A percentile compares a stretch with the other conserved stretches of the same genome.
Conservation (phyloP, 1,139 yeast species). For the Pichia sp. region DNA sequence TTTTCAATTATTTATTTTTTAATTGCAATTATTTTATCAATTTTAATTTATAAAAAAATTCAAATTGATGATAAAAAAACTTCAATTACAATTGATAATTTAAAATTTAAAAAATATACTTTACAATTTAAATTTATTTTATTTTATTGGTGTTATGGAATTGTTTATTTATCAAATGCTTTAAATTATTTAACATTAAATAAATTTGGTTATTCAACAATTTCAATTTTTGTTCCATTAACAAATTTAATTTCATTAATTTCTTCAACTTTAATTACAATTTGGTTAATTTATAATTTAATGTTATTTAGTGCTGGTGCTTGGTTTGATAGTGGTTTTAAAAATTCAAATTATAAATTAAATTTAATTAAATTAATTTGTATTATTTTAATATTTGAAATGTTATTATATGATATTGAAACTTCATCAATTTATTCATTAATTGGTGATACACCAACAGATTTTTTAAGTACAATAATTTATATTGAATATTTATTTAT, state of each 20-base stretch:
- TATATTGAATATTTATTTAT: conserved; percentile 21
- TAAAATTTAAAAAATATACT: conserved; percentile 17
- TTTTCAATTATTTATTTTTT: conserved; percentile 20
- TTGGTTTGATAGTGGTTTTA: conserved; percentile 18
- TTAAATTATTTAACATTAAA: conserved; percentile 22
- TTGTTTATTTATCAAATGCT: conserved; percentile 19
- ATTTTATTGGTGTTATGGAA: conserved; percentile 19
- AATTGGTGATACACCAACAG: conserved; percentile 20
- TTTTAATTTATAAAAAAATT: conserved; percentile 14
- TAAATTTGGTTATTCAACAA: conserved; percentile 22
- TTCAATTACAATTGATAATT: conserved; percentile 17
- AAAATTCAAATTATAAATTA: conserved; percentile 12
- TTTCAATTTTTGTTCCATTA: conserved; percentile 18
- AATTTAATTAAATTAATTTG: conserved; percentile 18
- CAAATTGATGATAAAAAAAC: conserved; percentile 15
- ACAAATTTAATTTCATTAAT: conserved; percentile 19
- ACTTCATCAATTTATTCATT: conserved; percentile 25
- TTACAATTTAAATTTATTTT: conserved; percentile 26
- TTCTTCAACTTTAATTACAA: conserved; percentile 21
- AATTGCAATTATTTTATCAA: conserved; percentile 15
- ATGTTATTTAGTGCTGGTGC: conserved; percentile 28
- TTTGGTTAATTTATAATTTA: conserved; percentile 28
- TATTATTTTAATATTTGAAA: conserved; percentile 20
- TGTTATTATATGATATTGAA: conserved; percentile 27
- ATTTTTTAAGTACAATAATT: conserved; percentile 22